These are phyloP conservation scores for Hericium coralloides DNA, from an alignment of 768 basidiomycete genomes.

Conservation along the genomic window DNA sequence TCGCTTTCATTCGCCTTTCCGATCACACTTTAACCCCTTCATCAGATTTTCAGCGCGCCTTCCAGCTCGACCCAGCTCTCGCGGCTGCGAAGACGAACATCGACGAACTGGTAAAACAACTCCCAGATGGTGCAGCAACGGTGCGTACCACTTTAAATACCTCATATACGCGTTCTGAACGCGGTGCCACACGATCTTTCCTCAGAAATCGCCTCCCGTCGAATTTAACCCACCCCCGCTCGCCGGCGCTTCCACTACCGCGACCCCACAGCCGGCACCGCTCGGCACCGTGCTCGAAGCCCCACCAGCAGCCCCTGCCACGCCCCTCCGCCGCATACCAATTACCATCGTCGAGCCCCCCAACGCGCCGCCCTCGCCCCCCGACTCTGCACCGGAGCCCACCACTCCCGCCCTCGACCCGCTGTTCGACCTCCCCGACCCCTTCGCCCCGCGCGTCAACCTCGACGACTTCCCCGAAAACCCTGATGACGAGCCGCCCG, in stretches of 20 bases:
- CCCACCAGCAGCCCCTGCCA: slow-evolving; percentile 8
- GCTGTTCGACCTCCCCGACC: slow-evolving; percentile 9
- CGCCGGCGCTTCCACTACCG: slow-evolving; percentile 10
- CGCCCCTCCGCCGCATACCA: slow-evolving; percentile 48
- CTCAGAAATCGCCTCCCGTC: slow-evolving; percentile 21
- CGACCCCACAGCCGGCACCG: background rate
- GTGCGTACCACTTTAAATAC: background rate
- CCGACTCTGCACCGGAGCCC: slow-evolving; percentile 1
- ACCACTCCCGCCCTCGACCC: background rate
- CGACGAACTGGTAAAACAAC: slow-evolving; percentile 32
- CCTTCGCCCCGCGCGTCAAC: slow-evolving; percentile 4
- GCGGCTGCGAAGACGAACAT: slow-evolving; percentile 55
- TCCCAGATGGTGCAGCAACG: slow-evolving; percentile 23
- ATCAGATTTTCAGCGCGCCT: slow-evolving; percentile 53
- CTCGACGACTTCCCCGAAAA: slow-evolving; percentile 7
- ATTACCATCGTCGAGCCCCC: slow-evolving; percentile 46
- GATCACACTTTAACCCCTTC: background rate
- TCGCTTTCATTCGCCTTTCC: background rate
- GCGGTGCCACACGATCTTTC: background rate
- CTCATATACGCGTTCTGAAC: background rate
- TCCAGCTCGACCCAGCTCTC: slow-evolving; percentile 58
- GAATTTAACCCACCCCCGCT: background rate
- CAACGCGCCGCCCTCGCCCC: slow-evolving; percentile 4
- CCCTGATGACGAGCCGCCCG: slow-evolving; percentile 5
- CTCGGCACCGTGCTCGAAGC: background rate